These are phyloP conservation scores for Mucor saturninus DNA, from an alignment of 371 early-diverging fungal genomes.

Conservation along the genomic window DNA sequence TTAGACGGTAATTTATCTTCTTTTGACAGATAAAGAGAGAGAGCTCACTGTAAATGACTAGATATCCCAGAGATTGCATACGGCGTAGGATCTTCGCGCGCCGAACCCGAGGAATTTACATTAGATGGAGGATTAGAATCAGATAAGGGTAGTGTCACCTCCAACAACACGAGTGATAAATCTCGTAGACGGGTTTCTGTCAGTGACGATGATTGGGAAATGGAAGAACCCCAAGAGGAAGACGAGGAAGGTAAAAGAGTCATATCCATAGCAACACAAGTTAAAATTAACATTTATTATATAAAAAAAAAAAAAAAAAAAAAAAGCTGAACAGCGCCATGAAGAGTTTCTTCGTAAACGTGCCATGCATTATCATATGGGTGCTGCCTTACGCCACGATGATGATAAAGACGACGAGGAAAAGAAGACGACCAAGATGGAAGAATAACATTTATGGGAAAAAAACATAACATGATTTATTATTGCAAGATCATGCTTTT, in stretches of 20 bases:
- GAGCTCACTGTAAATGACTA: neutral
- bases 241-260: slow-evolving; percentile 27
- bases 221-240: slow-evolving; percentile 50
- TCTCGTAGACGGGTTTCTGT: slow-evolving; percentile 34
- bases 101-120: slow-evolving; percentile 50
- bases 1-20: slow-evolving; percentile 43
- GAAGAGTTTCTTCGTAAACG: slow-evolving; percentile 75
- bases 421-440: slow-evolving; percentile 17
- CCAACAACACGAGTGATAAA: slow-evolving; percentile 33
- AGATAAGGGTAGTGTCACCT: slow-evolving; percentile 45
- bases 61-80: slow-evolving; percentile 20
- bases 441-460: slow-evolving; percentile 6
- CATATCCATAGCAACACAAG: neutral
- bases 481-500: neutral
- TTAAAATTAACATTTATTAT: too few relatives aligned
- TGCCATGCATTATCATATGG: slow-evolving; percentile 79
- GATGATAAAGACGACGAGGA: slow-evolving; percentile 31
- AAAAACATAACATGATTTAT: slow-evolving; percentile 1
- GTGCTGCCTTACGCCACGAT: slow-evolving; percentile 38
- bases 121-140: slow-evolving; percentile 51
- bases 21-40: too few relatives aligned
- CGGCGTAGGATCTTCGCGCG: slow-evolving; percentile 9
- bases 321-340: slow-evolving; percentile 48
- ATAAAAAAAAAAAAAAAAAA: too few relatives aligned
- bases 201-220: slow-evolving; percentile 58